Conservation (phyloP, 768 basidiomycete genomes). For the Boletellus sp. region DNA sequence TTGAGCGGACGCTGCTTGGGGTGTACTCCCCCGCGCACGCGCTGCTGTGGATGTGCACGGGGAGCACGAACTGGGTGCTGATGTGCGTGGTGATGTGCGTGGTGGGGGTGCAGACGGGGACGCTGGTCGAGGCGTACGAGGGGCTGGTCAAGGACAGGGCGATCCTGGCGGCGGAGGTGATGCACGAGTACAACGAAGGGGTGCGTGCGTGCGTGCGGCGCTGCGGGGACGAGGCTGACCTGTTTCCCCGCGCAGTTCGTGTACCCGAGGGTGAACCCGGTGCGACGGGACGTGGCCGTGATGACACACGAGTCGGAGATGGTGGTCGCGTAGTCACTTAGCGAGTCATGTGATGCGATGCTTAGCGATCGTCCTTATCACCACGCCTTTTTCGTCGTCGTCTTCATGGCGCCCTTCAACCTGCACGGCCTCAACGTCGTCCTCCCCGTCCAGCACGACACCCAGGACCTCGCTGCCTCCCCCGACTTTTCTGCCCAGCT, state of each 20-base stretch:
- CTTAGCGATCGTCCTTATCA: constrained; percentile 14
- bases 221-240: neutral
- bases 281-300: constrained; percentile 73
- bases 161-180: constrained; percentile 72
- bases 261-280: constrained; percentile 72
- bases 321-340: constrained; percentile 12
- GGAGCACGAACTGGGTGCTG: constrained; percentile 71
- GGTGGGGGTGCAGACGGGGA: constrained; percentile 60
- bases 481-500: constrained; percentile 76
- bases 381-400: neutral
- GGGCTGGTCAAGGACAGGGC: constrained; percentile 69
- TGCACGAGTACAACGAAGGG: constrained; percentile 80
- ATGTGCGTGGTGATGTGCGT: constrained; percentile 66
- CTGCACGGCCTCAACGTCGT: constrained; percentile 82
- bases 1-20: constrained; percentile 66
- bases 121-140: constrained; percentile 42
- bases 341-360: constrained; percentile 7
- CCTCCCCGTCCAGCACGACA: constrained; percentile 43
- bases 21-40: constrained; percentile 79
- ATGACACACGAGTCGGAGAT: constrained; percentile 87
- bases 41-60: constrained; percentile 68
- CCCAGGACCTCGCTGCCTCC: constrained; percentile 59
- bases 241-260: constrained; percentile 69
- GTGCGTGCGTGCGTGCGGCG: constrained; percentile 46
- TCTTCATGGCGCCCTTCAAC: constrained; percentile 55